These are phyloP conservation scores for Infundibulicybe gibba DNA, from an alignment of 768 basidiomycete species.

Conservation along the genomic window DNA sequence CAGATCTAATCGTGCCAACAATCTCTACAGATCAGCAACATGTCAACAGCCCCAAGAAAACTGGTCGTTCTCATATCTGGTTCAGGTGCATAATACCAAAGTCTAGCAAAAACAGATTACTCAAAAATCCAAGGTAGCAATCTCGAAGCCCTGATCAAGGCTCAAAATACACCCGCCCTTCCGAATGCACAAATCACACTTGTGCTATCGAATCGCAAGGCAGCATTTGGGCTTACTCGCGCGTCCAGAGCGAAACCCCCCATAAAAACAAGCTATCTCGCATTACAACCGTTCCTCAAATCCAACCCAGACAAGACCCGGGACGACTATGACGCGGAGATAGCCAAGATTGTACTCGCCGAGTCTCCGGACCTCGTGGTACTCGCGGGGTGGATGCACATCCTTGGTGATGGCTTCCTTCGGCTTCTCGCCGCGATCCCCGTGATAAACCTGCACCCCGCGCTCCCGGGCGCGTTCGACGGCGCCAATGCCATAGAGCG, in stretches of 20 bases:
- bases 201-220: constrained; percentile 90
- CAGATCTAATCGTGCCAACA: too few species aligned
- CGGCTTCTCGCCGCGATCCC: constrained; percentile 61
- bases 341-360: constrained; percentile 63
- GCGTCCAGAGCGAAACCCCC: constrained; percentile 67
- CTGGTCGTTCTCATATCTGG: constrained; percentile 50
- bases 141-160: constrained; percentile 94
- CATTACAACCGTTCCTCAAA: constrained; percentile 81
- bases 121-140: constrained; percentile 68
- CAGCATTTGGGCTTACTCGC: constrained; percentile 85
- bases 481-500: constrained; percentile 90
- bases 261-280: constrained; percentile 80
- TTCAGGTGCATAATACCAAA: constrained; percentile 38
- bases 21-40: background rate
- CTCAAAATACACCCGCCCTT: constrained; percentile 68
- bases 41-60: constrained; percentile 15
- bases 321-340: constrained; percentile 80
- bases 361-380: constrained; percentile 82
- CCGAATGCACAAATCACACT: constrained; percentile 69
- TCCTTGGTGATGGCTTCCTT: constrained; percentile 80
- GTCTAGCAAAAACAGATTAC: constrained; percentile 4
- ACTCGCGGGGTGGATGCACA: constrained; percentile 99
- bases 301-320: constrained; percentile 68
- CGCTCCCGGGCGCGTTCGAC: constrained; percentile 93
- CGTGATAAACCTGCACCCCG: constrained; percentile 96